A percentile compares a stretch with the other conserved stretches of the same genome.
Conservation (phyloP, 2,329 filamentous ascomycete genomes). For the Sporothrix brasiliensis region DNA sequence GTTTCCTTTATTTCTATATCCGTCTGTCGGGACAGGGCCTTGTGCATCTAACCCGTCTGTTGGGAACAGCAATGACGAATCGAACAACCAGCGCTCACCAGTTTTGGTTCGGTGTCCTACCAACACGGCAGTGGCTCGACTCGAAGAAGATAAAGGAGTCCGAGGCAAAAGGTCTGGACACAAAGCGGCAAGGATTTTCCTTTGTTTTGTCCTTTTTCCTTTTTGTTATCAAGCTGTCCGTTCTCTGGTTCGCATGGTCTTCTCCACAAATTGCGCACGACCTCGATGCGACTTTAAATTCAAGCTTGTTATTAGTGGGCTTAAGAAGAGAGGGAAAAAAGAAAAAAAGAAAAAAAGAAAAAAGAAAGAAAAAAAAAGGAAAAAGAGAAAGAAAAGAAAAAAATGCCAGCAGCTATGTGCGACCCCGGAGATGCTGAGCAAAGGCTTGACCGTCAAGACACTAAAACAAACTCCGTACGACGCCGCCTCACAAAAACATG, state of each 20-base stretch:
- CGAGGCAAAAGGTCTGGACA: neutral
- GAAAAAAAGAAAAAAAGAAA: neutral
- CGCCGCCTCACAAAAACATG: neutral
- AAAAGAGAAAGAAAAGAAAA: neutral
- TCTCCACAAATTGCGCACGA: conserved; percentile 19
- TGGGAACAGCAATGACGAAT: neutral
- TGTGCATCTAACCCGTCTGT: conserved; percentile 19
- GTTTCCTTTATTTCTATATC: neutral
- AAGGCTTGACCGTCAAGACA: neutral
- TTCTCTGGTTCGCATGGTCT: neutral
- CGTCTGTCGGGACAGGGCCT: neutral
- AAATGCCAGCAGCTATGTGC: no score
- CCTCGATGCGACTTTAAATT: conserved; percentile 4
- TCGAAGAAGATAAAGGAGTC: neutral
- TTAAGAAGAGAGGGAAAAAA: no score
- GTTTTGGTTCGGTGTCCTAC: neutral
- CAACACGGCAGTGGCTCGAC: conserved; percentile 7
- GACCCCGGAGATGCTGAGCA: neutral
- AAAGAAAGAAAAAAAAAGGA: neutral
- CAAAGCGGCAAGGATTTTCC: neutral
- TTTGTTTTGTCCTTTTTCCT: neutral
- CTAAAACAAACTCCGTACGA: neutral
- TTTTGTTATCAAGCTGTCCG: neutral
- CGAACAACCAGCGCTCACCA: neutral
- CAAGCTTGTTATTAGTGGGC: conserved; percentile 11